These are phyloP conservation scores for Xylariales sp. DNA, from an alignment of 2,329 filamentous ascomycete genomes.

Conservation along the genomic window DNA sequence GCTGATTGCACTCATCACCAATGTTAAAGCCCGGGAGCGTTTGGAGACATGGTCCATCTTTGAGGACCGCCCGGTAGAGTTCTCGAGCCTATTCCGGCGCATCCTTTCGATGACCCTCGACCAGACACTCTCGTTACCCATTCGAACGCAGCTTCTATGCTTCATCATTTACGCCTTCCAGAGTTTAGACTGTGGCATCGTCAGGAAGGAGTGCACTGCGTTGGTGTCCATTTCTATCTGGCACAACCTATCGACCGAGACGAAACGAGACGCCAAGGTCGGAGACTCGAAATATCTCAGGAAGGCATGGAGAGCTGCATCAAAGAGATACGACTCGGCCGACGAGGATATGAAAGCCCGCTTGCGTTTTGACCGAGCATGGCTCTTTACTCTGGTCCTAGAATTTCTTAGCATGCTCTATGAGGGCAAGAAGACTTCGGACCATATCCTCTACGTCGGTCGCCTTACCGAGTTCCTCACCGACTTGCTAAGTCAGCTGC, in stretches of 20 bases:
- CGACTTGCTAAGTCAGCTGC: conserved; percentile 88
- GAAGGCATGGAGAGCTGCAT: conserved; percentile 86
- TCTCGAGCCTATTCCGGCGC: conserved; percentile 84
- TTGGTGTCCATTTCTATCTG: conserved; percentile 92
- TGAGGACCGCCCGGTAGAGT: conserved; percentile 69
- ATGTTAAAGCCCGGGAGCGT: conserved; percentile 82
- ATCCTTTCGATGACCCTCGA: conserved; percentile 83
- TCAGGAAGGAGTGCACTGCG: conserved; percentile 94
- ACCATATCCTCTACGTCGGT: conserved; percentile 79
- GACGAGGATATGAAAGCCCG: conserved; percentile 75
- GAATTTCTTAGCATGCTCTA: conserved; percentile 78
- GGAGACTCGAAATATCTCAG: conserved; percentile 68
- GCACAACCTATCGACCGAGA: conserved; percentile 83
- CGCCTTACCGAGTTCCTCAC: conserved; percentile 87
- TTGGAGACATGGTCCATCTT: conserved; percentile 86
- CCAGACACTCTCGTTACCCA: conserved; percentile 55
- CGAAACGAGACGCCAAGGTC: conserved; percentile 66
- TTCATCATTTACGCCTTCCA: conserved; percentile 93
- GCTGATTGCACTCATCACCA: conserved; percentile 78
- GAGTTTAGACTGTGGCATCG: conserved; percentile 80
- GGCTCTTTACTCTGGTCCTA: conserved; percentile 81
- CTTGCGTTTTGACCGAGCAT: conserved; percentile 85
- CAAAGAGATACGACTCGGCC: conserved; percentile 80
- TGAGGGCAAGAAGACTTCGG: conserved; percentile 44
- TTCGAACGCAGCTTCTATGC: conserved; percentile 78